Percentiles rank a stretch among this genome's conserved stretches.
phyloP scores from a whole-genome alignment of 1,284 basidiomycete species.

The Thelephora terrestris region DNA sequence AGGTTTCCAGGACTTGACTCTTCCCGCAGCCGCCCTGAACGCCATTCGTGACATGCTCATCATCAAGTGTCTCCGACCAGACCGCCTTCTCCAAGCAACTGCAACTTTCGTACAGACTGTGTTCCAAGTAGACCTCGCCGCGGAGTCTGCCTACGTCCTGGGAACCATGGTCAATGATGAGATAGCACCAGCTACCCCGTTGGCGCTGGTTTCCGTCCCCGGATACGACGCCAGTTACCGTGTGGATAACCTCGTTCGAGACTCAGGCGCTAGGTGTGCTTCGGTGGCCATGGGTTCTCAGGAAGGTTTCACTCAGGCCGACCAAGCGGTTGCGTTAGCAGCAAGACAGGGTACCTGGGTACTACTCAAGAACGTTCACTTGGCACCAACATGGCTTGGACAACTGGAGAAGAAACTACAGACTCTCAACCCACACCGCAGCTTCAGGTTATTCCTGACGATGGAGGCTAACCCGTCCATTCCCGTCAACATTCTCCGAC shows the following conservation, averaged over 20 bases:
- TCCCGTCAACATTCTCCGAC: conserved; percentile 90
- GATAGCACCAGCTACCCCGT: conserved; percentile 69
- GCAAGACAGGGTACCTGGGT: conserved; percentile 92
- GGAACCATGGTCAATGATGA: conserved; percentile 70
- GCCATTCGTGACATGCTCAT: conserved; percentile 70
- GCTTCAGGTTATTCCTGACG: conserved; percentile 92
- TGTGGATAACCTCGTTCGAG: conserved; percentile 82
- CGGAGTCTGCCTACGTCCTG: conserved; percentile 65
- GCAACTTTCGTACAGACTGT: conserved; percentile 64
- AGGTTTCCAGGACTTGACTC: background rate
- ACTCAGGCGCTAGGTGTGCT: conserved; percentile 63
- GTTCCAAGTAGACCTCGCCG: conserved; percentile 74
- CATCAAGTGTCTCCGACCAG: conserved; percentile 85
- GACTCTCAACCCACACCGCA: conserved; percentile 77
- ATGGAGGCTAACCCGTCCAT: conserved; percentile 93
- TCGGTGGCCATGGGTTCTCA: conserved; percentile 98
- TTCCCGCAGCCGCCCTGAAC: conserved; percentile 50
- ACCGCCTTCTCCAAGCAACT: conserved; percentile 78
- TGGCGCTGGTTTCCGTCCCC: conserved; percentile 87
- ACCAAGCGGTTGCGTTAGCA: conserved; percentile 87
- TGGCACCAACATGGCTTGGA: conserved; percentile 89
- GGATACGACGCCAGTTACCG: conserved; percentile 97
- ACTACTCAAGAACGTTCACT: conserved; percentile 90
- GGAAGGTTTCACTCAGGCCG: conserved; percentile 90
- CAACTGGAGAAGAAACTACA: conserved; percentile 96